Percentiles rank a stretch among this genome's conserved stretches.
These are phyloP conservation scores for Moricandia moricandioides DNA, from an alignment of 345 rosid species.

Conservation along the genomic window DNA sequence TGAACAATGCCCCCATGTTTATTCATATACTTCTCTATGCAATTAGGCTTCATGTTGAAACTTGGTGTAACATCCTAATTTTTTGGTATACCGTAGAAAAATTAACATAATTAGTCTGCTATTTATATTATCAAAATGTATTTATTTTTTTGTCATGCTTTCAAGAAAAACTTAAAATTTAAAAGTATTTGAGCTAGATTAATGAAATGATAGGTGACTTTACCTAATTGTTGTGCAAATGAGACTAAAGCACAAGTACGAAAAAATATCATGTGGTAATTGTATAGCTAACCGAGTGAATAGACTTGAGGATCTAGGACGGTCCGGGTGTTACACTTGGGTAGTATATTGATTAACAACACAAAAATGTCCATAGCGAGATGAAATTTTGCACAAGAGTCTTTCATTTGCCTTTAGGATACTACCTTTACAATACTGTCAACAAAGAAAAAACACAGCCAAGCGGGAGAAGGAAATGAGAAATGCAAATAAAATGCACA, in stretches of 20 bases:
- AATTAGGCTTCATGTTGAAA: neutral
- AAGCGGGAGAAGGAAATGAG: neutral
- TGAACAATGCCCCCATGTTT: neutral
- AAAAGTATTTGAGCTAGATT: no score
- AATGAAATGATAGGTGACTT: no score
- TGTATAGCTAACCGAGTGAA: no score
- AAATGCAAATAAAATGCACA: constrained; percentile 2
- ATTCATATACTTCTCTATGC: neutral
- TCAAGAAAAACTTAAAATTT: no score
- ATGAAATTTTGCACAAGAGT: neutral
- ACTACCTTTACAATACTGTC: neutral
- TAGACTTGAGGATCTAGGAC: neutral
- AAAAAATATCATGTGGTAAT: no score
- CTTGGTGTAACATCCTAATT: neutral
- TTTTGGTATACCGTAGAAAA: neutral
- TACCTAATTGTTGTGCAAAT: no score
- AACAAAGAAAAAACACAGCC: neutral
- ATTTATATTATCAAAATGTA: no score
- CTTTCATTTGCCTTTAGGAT: neutral
- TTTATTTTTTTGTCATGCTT: no score
- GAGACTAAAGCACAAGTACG: no score
- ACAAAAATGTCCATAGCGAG: neutral
- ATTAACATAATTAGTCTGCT: no score
- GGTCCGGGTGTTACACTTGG: neutral
- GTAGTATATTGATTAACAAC: neutral